phyloP scores from a whole-genome alignment of 495 filamentous ascomycete genomes.

The Bacidia rubella region DNA sequence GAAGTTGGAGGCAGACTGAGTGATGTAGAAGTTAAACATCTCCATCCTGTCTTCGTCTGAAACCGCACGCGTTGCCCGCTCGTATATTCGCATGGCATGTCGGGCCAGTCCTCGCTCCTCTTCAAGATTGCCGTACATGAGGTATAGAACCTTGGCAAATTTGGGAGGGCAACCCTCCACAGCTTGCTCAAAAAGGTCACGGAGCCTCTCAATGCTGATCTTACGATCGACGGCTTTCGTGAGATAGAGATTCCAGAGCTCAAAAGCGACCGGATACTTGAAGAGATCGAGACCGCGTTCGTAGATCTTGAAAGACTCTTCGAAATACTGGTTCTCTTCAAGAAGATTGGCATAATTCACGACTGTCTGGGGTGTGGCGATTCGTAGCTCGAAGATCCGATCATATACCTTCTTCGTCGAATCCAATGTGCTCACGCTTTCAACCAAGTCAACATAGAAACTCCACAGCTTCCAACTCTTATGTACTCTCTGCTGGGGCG shows the following conservation, averaged over 20 bases:
- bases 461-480: slow-evolving; percentile 99
- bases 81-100: slow-evolving; percentile 98
- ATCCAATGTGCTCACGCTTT: slow-evolving; percentile 80
- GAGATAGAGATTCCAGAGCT: slow-evolving; percentile 96
- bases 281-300: slow-evolving; percentile 95
- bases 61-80: slow-evolving; percentile 89
- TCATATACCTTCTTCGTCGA: slow-evolving; percentile 94
- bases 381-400: slow-evolving; percentile 93
- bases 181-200: slow-evolving; percentile 95
- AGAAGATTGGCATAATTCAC: slow-evolving; percentile 96
- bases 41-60: slow-evolving; percentile 89
- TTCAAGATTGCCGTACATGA: slow-evolving; percentile 97
- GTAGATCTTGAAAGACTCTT: slow-evolving; percentile 95
- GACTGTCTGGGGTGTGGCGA: slow-evolving; percentile 94
- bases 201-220: slow-evolving; percentile 83
- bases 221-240: slow-evolving; percentile 94
- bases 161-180: slow-evolving; percentile 89
- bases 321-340: slow-evolving; percentile 90
- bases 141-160: slow-evolving; percentile 88
- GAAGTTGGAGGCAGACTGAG: slow-evolving; percentile 96
- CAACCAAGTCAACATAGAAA: slow-evolving; percentile 97
- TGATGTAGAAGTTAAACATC: slow-evolving; percentile 99
- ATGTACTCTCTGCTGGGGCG: slow-evolving; percentile 91
- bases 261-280: slow-evolving; percentile 94
- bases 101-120: slow-evolving; percentile 93